Conservation (phyloP, 2,329 filamentous ascomycete species). For the Trichoderma atroviride region DNA sequence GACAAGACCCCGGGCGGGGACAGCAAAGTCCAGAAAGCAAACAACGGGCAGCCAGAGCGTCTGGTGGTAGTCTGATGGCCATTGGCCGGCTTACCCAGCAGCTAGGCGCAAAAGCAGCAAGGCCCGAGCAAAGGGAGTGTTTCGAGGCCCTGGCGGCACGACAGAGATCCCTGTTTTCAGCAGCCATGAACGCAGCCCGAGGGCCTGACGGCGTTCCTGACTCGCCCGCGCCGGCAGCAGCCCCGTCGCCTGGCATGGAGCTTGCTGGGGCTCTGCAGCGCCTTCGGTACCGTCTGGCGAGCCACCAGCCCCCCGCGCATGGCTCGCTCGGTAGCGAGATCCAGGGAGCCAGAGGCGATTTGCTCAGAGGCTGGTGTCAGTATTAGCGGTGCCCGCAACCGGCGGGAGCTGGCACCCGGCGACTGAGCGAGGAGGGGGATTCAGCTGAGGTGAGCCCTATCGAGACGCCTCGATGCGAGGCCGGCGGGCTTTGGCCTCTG, state of each 20-base stretch:
- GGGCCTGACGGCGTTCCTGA: slow-evolving; percentile 22
- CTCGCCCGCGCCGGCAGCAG: slow-evolving; percentile 10
- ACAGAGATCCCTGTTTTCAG: slow-evolving; percentile 28
- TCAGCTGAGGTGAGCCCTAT: slow-evolving; percentile 47
- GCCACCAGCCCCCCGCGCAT: slow-evolving; percentile 1
- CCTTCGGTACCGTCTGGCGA: slow-evolving; percentile 16
- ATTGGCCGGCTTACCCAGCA: neutral
- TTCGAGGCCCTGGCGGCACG: slow-evolving; percentile 21
- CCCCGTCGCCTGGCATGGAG: slow-evolving; percentile 9
- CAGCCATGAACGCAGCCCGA: slow-evolving; percentile 25
- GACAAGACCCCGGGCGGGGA: neutral
- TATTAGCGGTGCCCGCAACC: slow-evolving; percentile 26
- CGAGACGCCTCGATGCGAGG: slow-evolving; percentile 25
- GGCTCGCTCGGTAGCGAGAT: slow-evolving; percentile 21
- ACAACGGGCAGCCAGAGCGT: neutral
- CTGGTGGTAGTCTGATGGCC: neutral
- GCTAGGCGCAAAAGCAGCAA: slow-evolving; percentile 16
- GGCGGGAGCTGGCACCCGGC: slow-evolving; percentile 26
- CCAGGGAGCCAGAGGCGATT: slow-evolving; percentile 23
- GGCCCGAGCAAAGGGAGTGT: slow-evolving; percentile 16
- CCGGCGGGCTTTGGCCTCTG: slow-evolving; percentile 36
- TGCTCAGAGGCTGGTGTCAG: neutral
- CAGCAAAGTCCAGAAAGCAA: neutral
- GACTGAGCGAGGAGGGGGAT: neutral
- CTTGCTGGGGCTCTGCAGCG: slow-evolving; percentile 26